Evolutionary conservation across 2,329 filamentous ascomycete genomes (phyloP).

Genomic region (Beauveria medogensis): DNA sequence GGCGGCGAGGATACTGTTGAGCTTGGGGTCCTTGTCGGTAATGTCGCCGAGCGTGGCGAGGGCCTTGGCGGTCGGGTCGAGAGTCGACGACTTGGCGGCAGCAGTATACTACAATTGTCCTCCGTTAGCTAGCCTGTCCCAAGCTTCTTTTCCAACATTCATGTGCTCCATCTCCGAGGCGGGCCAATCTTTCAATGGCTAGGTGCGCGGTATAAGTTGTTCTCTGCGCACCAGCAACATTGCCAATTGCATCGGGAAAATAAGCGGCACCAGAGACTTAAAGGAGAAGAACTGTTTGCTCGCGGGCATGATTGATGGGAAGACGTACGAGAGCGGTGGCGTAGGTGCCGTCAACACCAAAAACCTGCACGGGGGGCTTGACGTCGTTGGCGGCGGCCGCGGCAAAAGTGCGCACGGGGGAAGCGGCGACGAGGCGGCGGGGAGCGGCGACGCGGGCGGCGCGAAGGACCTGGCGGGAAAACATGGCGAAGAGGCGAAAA

Average conservation of each 20-base stretch:
- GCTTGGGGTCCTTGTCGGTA: constrained; percentile 77
- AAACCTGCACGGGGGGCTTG: constrained; percentile 85
- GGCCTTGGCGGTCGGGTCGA: constrained; percentile 80
- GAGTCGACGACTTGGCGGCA: constrained; percentile 74
- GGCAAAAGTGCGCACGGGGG: constrained; percentile 69
- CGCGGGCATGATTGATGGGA: neutral
- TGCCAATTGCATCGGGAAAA: neutral
- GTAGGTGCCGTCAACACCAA: constrained; percentile 96
- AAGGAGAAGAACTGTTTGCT: neutral
- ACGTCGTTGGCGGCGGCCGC: constrained; percentile 59
- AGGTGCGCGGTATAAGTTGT: constrained; percentile 1
- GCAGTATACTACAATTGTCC: constrained; percentile 74
- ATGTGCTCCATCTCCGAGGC: neutral
- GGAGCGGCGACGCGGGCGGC: constrained; percentile 50
- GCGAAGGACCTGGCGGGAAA: constrained; percentile 53
- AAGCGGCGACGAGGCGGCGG: constrained; percentile 43
- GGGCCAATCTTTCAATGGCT: neutral
- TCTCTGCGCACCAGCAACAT: neutral
- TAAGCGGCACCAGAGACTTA: too few relatives aligned
- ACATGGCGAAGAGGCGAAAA: constrained; percentile 33
- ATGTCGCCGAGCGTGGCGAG: constrained; percentile 62
- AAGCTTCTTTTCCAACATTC: neutral
- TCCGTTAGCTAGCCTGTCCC: constrained; percentile 10
- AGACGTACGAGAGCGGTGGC: constrained; percentile 88
- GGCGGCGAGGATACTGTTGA: constrained; percentile 64